Conservation (phyloP, 2,329 filamentous ascomycete genomes). For the Aspergillus carbonarius region DNA sequence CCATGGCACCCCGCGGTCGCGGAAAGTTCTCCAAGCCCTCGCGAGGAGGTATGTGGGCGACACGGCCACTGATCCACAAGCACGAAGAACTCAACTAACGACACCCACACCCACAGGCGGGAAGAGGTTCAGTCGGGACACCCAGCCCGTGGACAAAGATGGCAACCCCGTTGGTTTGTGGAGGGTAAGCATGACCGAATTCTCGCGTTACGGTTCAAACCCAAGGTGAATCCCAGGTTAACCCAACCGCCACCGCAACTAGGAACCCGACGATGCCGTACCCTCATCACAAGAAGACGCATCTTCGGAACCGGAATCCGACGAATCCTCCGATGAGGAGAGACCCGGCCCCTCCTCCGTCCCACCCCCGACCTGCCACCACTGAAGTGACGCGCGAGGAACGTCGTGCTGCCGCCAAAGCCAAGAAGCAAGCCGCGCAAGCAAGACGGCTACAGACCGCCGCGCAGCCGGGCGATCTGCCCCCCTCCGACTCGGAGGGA, state of each 20-base stretch:
- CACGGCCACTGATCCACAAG: not conserved
- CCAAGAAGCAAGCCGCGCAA: slow-evolving; percentile 85
- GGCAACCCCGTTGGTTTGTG: slow-evolving; percentile 89
- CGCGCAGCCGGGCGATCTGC: slow-evolving; percentile 82
- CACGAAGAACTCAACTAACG: not conserved
- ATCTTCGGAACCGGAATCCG: slow-evolving; percentile 40
- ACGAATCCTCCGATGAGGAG: slow-evolving; percentile 51
- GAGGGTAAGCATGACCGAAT: slow-evolving; percentile 55
- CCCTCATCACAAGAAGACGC: slow-evolving; percentile 34
- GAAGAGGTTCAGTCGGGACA: slow-evolving; percentile 91
- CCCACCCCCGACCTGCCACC: slow-evolving; percentile 38
- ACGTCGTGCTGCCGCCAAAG: slow-evolving; percentile 82
- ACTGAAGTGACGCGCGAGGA: slow-evolving; percentile 74
- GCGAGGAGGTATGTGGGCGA: slow-evolving; percentile 68
- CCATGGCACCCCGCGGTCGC: slow-evolving; percentile 63
- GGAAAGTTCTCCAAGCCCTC: slow-evolving; percentile 95
- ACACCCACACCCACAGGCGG: slow-evolving; percentile 60
- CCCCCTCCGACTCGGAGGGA: slow-evolving; percentile 64
- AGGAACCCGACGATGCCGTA: slow-evolving; percentile 38
- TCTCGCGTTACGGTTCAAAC: not conserved
- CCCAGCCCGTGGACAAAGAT: slow-evolving; percentile 83
- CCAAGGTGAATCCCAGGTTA: not conserved
- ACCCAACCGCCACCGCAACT: not conserved
- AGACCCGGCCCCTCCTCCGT: slow-evolving; percentile 39
- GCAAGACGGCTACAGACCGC: slow-evolving; percentile 68